Evolutionary conservation across 2,329 filamentous ascomycete genomes (phyloP).

Genomic region (Teratosphaeria pseudoeucalypti): DNA sequence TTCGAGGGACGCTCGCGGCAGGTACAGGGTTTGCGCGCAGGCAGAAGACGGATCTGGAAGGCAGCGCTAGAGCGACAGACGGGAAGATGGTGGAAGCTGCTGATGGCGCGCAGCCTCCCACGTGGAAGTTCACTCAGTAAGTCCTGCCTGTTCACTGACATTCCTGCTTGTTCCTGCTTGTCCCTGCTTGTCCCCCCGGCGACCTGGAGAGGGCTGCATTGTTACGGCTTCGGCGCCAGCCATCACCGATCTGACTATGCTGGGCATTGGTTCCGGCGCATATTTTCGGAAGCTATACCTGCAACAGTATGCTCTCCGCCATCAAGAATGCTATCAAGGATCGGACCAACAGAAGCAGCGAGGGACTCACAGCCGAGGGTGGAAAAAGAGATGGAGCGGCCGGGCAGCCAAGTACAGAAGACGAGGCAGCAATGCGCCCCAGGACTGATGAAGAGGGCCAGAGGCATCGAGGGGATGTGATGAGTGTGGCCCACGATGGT

Average conservation of each 20-base stretch:
- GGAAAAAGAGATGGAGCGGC: not conserved
- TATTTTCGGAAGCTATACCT: conserved; percentile 7
- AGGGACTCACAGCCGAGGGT: not conserved
- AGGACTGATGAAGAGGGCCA: not conserved
- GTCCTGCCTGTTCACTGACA: conserved; percentile 26
- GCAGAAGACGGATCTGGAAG: not conserved
- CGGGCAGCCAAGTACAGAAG: not conserved
- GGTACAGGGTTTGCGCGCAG: not conserved
- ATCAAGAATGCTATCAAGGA: conserved; percentile 13
- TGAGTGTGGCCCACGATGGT: not conserved
- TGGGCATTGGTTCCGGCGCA: not conserved
- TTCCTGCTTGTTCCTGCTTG: not conserved
- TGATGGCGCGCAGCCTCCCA: conserved; percentile 65
- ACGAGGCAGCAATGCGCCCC: not conserved
- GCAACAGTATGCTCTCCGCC: conserved; percentile 16
- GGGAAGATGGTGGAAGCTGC: conserved; percentile 91
- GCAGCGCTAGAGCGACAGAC: not conserved
- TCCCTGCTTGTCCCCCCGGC: not conserved
- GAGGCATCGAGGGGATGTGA: not conserved
- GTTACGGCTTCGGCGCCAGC: not conserved
- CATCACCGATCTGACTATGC: not conserved
- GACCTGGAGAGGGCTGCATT: not conserved
- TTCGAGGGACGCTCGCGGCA: not conserved
- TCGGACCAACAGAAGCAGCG: conserved; percentile 12
- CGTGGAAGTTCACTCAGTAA: conserved; percentile 99